Evolutionary conservation across 2,329 filamentous ascomycete genomes (phyloP), one percentile per base, ranked within the genome.

Genomic region (Albophoma yamanashiensis): DNA sequence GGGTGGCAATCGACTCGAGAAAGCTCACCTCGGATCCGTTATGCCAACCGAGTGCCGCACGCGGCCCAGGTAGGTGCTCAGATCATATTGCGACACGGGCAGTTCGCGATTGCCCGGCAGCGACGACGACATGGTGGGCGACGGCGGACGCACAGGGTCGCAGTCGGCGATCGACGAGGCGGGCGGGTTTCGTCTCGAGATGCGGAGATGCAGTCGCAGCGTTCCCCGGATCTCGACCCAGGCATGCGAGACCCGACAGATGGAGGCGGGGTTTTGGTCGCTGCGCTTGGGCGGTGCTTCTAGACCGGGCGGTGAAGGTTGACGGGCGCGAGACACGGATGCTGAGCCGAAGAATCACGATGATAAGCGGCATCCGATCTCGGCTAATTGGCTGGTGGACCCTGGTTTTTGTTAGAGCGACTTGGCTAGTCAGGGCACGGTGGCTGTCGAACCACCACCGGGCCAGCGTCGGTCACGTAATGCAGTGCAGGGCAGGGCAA

Each of bases 51-150:
- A 87, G 78, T 99, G 93, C 76, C 84, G 85, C 70, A 97, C 94
- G 61, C 94, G 87, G 65, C 94, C 94, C 90, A 90, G 94, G 78
- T 99, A 99, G 55, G 92, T 97, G 71, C 76, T 85, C 69, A 99
- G 82, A 73, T 99, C 91, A 83, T 95, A 93, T 75, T 92, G 91
- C 59, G 94, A 99, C 60, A 87, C 85, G 63, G 94, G 94, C 65
- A 97, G 82, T 74, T 96, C 91, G 74, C 93, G 89, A 68, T 76
- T 76, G 62, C 86, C 86, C 56, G 85, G 84, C 39, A 88, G 74
- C 31, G 86, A 87, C 61, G 85, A 79, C 60, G 86, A 88, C 86
- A 89, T 88, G 59, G 61, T 71, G 56, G 43, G 15, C 31, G 45
- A 9, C 50, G 40, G 50, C 25, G n/a, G 22, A 17, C 22, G 36